Evolutionary conservation across 345 rosid species (phyloP).

Genomic region (Orychophragmus violaceus): DNA sequence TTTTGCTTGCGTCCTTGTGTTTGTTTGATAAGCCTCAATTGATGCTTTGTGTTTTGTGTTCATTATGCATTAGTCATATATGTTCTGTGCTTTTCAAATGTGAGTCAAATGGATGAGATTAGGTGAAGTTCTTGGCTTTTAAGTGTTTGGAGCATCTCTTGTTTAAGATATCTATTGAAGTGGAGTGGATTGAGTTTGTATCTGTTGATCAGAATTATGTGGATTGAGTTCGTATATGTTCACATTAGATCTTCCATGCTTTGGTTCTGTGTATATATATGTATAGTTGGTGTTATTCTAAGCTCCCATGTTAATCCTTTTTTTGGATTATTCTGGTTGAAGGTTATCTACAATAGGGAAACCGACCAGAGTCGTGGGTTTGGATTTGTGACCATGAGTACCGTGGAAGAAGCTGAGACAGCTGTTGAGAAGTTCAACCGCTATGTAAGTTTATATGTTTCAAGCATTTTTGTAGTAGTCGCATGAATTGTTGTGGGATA

Average conservation of each 20-base stretch:
- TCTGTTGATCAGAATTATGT: constrained; percentile 1
- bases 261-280: background rate
- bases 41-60: background rate
- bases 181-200: background rate
- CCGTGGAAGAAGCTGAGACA: constrained; percentile 78
- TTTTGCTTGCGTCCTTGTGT: background rate
- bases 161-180: background rate
- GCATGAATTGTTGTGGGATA: background rate
- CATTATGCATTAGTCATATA: background rate
- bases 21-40: background rate
- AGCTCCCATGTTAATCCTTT: background rate
- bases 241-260: background rate
- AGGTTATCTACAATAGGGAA: constrained; percentile 83
- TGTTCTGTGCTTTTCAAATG: background rate
- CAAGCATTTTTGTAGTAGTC: background rate
- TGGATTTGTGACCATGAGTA: constrained; percentile 89
- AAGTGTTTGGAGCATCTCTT: background rate
- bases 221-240: background rate
- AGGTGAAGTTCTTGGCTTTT: background rate
- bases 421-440: constrained; percentile 65
- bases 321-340: constrained; percentile 11
- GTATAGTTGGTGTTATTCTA: background rate
- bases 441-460: constrained; percentile 48
- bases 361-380: constrained; percentile 90
- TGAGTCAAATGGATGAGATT: background rate